Evolutionary conservation across 108 stramenopile genomes (phyloP), one percentile per base, ranked within the genome.

Genomic region (Nannochloropsis oceanica): DNA sequence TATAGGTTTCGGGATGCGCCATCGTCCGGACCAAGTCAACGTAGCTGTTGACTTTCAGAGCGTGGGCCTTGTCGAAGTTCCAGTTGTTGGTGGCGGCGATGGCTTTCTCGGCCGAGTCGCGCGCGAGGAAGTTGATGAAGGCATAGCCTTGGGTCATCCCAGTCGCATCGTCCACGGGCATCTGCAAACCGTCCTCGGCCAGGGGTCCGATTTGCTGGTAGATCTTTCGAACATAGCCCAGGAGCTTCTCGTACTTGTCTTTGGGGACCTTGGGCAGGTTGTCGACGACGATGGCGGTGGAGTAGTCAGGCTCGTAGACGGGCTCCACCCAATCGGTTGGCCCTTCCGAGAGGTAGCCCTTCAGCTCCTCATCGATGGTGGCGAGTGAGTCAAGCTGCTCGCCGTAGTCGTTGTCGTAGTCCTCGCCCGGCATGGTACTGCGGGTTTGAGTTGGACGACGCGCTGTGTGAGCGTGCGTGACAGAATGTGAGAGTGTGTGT

Each of bases 11-110:
- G 24, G 89, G 86, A 20, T 96, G 88, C 2, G 86, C 79, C 26
- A 81, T 43, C 44, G 96, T 86, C 43, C 91, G 83, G 43, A 86
- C 73, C 10, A 95, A 94, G 10, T 94, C 93, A n/a, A 92, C 86
- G 89, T 95, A 96, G 34, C 91, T 91, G 80, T 90, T 87, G 14
- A 95, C 95, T 44, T 90, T 89, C 50, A 96, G 84, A 8, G 86
- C 34, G 88, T 98, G 97, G 80, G 93, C 95, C 87, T 98, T 98
- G 87, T 97, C 97, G 83, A 98, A 93, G 80, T 82, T 84, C 84
- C 44, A 91, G 20, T 88, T 88, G 85, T 92, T 85, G 24, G 85
- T 84, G 24, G 27, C 12, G 34, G 20, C 81, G 0, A 91, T 90
- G 25, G 96, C 96, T 87, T 93, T 95, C 81, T 93, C 90, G 27